Conservation (phyloP, 352 stramenopile genomes). For the Phytophthora ohioensis region DNA sequence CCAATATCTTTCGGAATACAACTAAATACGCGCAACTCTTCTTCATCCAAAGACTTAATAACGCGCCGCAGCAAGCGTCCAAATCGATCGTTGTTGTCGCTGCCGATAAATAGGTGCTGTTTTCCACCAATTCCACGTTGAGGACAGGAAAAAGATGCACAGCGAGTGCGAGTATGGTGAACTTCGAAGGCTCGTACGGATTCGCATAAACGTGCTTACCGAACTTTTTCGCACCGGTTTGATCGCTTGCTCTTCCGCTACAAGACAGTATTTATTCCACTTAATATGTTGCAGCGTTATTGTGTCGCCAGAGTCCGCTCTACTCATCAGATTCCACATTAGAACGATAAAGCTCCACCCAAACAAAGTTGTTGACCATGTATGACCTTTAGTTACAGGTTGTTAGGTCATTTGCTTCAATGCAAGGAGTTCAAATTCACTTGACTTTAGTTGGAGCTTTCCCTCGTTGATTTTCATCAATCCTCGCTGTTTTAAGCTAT, state of each 20-base stretch:
- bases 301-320: slow-evolving; percentile 4
- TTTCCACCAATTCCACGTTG: slow-evolving; percentile 1
- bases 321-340: slow-evolving; percentile 16
- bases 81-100: slow-evolving; percentile 10
- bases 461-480: slow-evolving; percentile 17
- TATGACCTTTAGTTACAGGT: not conserved
- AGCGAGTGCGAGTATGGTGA: not conserved
- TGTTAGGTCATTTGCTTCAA: slow-evolving; percentile 6
- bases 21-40: slow-evolving; percentile 1
- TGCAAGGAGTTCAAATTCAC: not conserved
- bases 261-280: not conserved
- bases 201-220: not conserved
- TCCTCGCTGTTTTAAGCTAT: slow-evolving; percentile 4
- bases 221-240: not conserved
- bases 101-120: slow-evolving; percentile 1
- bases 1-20: not conserved
- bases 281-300: not conserved
- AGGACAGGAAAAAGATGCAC: slow-evolving; percentile 9
- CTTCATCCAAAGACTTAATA: not conserved
- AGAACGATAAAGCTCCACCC: slow-evolving; percentile 4
- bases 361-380: not conserved
- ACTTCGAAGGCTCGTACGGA: not conserved
- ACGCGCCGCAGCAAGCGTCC: slow-evolving; percentile 10
- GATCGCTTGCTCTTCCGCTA: not conserved
- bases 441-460: slow-evolving; percentile 1